A percentile compares a stretch with the other conserved stretches of the same genome.
phyloP scores from a whole-genome alignment of 1,139 yeast genomes.

The Debaryomycetaceae sp. region DNA sequence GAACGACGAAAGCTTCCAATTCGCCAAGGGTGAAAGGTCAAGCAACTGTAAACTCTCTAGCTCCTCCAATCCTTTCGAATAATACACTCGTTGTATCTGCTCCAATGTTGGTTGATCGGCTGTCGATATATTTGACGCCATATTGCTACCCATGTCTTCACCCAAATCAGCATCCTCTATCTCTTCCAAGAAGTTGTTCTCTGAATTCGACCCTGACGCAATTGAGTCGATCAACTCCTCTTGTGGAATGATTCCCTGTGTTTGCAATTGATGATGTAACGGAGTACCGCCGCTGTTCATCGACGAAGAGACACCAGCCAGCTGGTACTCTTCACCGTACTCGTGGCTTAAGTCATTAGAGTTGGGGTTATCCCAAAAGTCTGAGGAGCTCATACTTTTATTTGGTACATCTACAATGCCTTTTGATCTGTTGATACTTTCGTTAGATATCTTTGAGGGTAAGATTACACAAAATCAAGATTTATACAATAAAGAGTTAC shows the following conservation, averaged over 20 bases:
- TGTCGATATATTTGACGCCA: constrained; percentile 6
- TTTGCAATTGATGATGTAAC: constrained; percentile 29
- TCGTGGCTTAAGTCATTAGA: constrained; percentile 1
- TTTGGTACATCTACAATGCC: neutral
- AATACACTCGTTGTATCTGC: constrained; percentile 41
- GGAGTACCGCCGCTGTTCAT: constrained; percentile 6
- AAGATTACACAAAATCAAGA: neutral
- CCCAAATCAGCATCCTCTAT: constrained; percentile 12
- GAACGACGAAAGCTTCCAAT: constrained; percentile 79
- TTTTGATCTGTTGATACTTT: neutral
- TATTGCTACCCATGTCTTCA: constrained; percentile 10
- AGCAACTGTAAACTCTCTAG: constrained; percentile 55
- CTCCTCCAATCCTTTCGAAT: constrained; percentile 48
- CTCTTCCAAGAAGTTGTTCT: constrained; percentile 7
- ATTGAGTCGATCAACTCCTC: constrained; percentile 35
- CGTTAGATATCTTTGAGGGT: neutral
- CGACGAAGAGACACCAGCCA: constrained; percentile 2
- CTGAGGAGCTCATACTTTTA: constrained; percentile 24
- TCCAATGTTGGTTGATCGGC: constrained; percentile 33
- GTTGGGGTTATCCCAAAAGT: constrained; percentile 25
- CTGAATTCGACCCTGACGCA: constrained; percentile 17
- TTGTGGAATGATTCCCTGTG: constrained; percentile 32
- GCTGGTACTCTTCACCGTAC: neutral
- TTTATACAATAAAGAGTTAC: neutral
- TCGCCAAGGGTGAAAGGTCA: constrained; percentile 78